Conservation (phyloP, 371 early-diverging fungal genomes). For the Mucor mucedo region DNA sequence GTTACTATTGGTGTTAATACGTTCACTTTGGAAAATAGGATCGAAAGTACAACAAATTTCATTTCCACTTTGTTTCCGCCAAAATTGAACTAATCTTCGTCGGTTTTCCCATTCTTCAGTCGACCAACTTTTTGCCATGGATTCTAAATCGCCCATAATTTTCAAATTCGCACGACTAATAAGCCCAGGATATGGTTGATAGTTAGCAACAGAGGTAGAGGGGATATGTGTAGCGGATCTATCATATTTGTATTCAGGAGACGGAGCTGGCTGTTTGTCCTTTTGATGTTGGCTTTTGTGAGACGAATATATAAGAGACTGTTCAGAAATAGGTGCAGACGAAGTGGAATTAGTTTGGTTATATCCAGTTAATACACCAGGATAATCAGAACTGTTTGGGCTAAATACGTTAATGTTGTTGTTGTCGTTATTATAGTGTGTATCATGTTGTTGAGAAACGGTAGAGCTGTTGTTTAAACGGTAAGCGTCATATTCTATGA, state of each 20-base stretch:
- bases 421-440: background rate
- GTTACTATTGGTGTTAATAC: conserved; percentile 16
- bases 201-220: conserved; percentile 34
- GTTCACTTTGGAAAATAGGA: conserved; percentile 37
- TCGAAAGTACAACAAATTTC: conserved; percentile 70
- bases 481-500: conserved; percentile 13
- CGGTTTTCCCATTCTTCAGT: conserved; percentile 64
- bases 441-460: background rate
- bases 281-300: background rate
- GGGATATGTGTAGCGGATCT: conserved; percentile 17
- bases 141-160: conserved; percentile 62
- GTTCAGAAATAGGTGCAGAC: background rate
- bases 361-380: conserved; percentile 10
- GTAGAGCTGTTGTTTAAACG: conserved; percentile 5
- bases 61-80: conserved; percentile 58
- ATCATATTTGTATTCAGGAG: background rate
- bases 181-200: conserved; percentile 59
- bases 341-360: conserved; percentile 9
- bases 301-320: background rate
- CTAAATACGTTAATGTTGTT: conserved; percentile 7
- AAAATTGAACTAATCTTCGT: conserved; percentile 76
- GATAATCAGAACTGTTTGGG: background rate
- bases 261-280: background rate
- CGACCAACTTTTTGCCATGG: conserved; percentile 58
- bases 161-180: conserved; percentile 69